Conservation (phyloP, 176 grass and related monocot genomes). For the Aegilops bicornis region DNA sequence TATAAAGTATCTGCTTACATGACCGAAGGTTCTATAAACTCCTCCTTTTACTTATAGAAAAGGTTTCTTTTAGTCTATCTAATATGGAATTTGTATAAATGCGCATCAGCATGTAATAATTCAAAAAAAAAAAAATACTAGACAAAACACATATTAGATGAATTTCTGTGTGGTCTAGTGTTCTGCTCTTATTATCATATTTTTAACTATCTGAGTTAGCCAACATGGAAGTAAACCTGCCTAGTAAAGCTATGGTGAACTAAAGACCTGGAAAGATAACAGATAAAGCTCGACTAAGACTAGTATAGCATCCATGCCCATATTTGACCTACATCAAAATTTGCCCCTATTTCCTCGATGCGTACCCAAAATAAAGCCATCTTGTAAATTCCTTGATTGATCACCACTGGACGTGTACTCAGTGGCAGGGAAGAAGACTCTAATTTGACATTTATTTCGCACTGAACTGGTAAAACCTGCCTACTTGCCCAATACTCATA, state of each 20-base stretch:
- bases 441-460: background rate
- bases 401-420: background rate
- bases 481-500: background rate
- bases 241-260: background rate
- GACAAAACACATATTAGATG: background rate
- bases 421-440: background rate
- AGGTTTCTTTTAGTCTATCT: background rate
- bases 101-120: background rate
- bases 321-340: background rate
- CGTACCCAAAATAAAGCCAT: background rate
- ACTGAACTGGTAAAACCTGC: background rate
- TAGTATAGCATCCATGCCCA: background rate
- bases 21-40: no score
- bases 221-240: slow-evolving; percentile 5
- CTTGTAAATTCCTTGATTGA: background rate
- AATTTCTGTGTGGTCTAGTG: background rate
- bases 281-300: slow-evolving; percentile 1
- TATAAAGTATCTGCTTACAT: no score
- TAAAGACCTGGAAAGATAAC: background rate
- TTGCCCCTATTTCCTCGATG: background rate
- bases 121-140: slow-evolving; percentile 7
- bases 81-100: background rate
- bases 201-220: background rate
- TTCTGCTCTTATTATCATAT: background rate
- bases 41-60: background rate